Conservation (phyloP, 768 basidiomycete species). For the Auricularia cornea region DNA sequence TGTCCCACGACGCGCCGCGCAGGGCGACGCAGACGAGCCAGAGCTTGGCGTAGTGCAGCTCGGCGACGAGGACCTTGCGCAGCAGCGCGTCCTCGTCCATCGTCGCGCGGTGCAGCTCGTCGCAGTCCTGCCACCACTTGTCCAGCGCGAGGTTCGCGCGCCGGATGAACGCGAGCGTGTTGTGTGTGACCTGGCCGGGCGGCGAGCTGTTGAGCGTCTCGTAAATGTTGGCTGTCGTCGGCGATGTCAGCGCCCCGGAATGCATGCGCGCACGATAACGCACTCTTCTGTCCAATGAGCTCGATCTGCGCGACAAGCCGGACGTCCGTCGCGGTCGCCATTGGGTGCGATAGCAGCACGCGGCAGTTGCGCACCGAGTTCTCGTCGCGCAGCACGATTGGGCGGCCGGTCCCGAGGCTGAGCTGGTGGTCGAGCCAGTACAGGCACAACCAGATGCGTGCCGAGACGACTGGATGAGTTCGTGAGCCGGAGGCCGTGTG, state of each 20-base stretch:
- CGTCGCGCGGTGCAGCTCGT: constrained; percentile 68
- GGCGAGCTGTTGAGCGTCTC: constrained; percentile 66
- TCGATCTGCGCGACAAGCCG: constrained; percentile 82
- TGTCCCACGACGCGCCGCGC: constrained; percentile 89
- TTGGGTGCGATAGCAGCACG: constrained; percentile 69
- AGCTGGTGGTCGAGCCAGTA: constrained; percentile 98
- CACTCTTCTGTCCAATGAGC: constrained; percentile 86
- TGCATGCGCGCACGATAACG: constrained; percentile 14
- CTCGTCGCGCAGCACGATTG: constrained; percentile 84
- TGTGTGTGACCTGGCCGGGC: constrained; percentile 76
- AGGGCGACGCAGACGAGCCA: constrained; percentile 93
- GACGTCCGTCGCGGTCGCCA: constrained; percentile 86
- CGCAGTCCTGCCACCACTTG: constrained; percentile 87
- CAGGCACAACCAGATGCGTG: constrained; percentile 87
- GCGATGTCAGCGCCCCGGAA: not conserved
- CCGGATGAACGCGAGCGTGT: constrained; percentile 78
- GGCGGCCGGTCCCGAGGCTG: constrained; percentile 86
- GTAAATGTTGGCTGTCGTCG: constrained; percentile 72
- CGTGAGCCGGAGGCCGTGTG: constrained; percentile 2
- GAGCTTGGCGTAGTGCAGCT: constrained; percentile 86
- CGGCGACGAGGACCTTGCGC: constrained; percentile 79
- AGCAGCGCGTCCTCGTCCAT: constrained; percentile 83
- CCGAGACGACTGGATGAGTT: constrained; percentile 63
- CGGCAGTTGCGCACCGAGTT: constrained; percentile 80
- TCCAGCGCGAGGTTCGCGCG: constrained; percentile 81